Evolutionary conservation across 1,284 basidiomycete genomes (phyloP).

Genomic region (Heliocybe sulcata): DNA sequence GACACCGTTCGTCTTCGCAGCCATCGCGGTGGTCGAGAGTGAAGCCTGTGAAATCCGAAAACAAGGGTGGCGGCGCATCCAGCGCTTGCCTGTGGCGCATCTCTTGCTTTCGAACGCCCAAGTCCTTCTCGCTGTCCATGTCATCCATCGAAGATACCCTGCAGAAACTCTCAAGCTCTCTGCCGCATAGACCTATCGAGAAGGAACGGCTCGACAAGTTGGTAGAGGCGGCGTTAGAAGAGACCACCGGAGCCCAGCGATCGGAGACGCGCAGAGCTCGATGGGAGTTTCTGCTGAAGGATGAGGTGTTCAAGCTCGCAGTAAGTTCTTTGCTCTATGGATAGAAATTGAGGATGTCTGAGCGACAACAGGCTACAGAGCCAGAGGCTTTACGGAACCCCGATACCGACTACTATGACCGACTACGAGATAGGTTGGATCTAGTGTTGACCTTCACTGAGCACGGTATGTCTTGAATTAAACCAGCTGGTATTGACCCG

Average conservation of each 20-base stretch:
- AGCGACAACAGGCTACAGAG: constrained; percentile 45
- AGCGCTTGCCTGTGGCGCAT: not conserved
- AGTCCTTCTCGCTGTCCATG: not conserved
- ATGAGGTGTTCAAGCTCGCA: constrained; percentile 1
- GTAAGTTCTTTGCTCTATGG: not conserved
- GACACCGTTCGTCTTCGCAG: not conserved
- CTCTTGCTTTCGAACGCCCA: not conserved
- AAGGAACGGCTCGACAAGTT: not conserved
- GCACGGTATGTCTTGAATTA: constrained; percentile 34
- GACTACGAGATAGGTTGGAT: constrained; percentile 59
- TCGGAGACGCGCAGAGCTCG: not conserved
- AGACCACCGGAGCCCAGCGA: not conserved
- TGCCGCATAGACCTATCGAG: not conserved
- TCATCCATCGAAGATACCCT: not conserved
- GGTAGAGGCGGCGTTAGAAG: not conserved
- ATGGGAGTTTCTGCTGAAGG: constrained; percentile 2
- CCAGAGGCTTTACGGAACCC: constrained; percentile 44
- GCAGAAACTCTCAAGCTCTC: not conserved
- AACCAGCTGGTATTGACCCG: constrained; percentile 5
- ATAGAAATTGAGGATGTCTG: not conserved
- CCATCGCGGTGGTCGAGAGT: not conserved
- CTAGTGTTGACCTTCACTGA: constrained; percentile 68
- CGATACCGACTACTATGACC: constrained; percentile 47
- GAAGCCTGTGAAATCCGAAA: not conserved
- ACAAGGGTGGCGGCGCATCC: too few relatives aligned